Percentiles rank a stretch among this genome's conserved stretches.
Conservation (phyloP, 257 asterid species). For the Phtheirospermum japonicum region DNA sequence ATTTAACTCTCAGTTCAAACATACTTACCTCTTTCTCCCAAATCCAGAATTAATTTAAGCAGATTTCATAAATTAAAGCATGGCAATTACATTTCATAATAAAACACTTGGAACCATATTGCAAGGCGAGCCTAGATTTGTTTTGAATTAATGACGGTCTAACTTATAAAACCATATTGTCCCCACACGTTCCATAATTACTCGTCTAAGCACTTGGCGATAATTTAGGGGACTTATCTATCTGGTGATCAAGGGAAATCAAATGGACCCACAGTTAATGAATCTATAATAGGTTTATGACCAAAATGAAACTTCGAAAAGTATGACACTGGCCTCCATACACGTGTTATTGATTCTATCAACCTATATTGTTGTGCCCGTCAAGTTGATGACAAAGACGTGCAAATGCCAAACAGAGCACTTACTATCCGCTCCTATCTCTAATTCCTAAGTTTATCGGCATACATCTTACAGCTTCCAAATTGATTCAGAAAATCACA, state of each 20-base stretch:
- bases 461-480: neutral
- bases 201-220: neutral
- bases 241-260: neutral
- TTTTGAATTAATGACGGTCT: neutral
- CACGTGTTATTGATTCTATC: neutral
- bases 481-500: neutral
- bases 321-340: neutral
- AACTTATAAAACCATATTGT: neutral
- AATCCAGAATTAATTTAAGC: neutral
- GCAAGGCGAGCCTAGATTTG: neutral
- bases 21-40: neutral
- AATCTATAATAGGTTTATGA: neutral
- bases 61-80: neutral
- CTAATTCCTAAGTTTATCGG: neutral
- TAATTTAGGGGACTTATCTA: neutral
- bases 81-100: neutral
- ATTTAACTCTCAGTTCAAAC: too few species aligned
- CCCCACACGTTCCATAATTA: neutral
- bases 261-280: neutral
- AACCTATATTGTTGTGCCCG: neutral
- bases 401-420: constrained; percentile 8
- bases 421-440: neutral
- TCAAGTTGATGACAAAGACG: neutral
- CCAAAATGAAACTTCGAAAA: neutral
- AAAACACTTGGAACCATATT: neutral